Evolutionary conservation across 1,284 basidiomycete species (phyloP).

Genomic region (Papiliotrema flavescens): DNA sequence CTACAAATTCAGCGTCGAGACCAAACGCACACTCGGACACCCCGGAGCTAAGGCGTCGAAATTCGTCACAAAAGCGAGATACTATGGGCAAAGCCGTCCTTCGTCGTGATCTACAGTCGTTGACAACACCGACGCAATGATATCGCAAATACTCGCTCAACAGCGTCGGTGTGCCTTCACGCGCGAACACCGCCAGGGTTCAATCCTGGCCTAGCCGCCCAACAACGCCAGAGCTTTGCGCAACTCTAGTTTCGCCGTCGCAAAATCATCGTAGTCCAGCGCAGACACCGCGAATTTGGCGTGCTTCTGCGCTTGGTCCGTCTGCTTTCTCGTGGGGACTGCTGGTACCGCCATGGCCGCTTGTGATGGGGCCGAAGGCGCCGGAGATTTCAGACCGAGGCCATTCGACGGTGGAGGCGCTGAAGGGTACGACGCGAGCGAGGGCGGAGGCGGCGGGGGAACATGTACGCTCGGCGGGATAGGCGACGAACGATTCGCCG

Average conservation of each 20-base stretch:
- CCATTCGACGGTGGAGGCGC: constrained; percentile 14
- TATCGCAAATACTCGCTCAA: too few relatives aligned
- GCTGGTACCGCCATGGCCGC: constrained; percentile 5
- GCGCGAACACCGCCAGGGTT: background rate
- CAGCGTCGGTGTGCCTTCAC: too few relatives aligned
- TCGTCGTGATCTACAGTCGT: too few relatives aligned
- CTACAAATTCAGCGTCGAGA: too few relatives aligned
- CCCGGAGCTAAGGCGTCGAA: too few relatives aligned
- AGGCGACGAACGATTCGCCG: constrained; percentile 2
- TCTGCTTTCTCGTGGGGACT: constrained; percentile 37
- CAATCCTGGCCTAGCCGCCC: constrained; percentile 47
- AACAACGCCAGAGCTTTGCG: constrained; percentile 67
- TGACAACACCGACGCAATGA: too few relatives aligned
- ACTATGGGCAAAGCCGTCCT: too few relatives aligned
- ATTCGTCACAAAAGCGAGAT: too few relatives aligned
- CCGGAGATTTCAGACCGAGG: constrained; percentile 17
- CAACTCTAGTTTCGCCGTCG: constrained; percentile 76
- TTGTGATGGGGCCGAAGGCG: constrained; percentile 8
- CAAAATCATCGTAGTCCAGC: constrained; percentile 84
- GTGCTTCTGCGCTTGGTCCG: constrained; percentile 79
- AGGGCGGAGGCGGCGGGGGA: constrained; percentile 32
- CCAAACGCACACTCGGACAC: too few relatives aligned
- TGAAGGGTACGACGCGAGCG: constrained; percentile 18
- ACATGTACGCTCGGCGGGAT: background rate
- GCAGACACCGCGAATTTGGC: constrained; percentile 86